Evolutionary conservation across 257 asterid species (phyloP), one percentile per base, ranked within the genome.

Genomic region (Echites panduratus): DNA sequence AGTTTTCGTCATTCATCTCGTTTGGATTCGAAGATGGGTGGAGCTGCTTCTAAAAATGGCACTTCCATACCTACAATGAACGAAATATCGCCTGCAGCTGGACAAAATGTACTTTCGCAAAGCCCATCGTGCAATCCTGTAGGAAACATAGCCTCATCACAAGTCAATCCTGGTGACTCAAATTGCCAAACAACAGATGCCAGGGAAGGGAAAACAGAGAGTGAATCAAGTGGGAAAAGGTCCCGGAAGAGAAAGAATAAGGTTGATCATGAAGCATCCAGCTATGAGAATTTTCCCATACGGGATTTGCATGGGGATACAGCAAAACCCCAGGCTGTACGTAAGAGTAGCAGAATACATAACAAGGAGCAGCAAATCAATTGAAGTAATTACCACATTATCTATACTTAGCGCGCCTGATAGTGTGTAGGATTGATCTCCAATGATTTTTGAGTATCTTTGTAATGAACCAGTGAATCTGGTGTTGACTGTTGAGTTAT

Each of bases 1-100:
- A 86, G 95, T 79, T 81, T 38, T 74, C 79, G 86, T 75, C 96
- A 92, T 81, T 80, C 89, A 69, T 74, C 89, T 74, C 81, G 26
- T 49, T 64, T 78, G 77, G 79, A 76, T 59, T 64, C 88, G 73
- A 75, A 61, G 74, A 73, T 70, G 56, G 71, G 70, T 61, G 64
- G 52, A 70, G 68, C 35, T 57, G 41, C 66, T 50, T 53, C 67
- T 0, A 24, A 43, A 29, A 70, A 71, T 48, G 75, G 75, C 49
- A 43, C 74, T 45, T 68, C 80, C 70, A 47, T 56, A 12, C 72
- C 71, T 27, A 49, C 66, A 45, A 63, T 80, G 32, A 71, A 67
- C 27, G 87, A 77, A 77, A 83, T 72, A 50, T 79, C 73, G 29
- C 82, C 84, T 38, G 82, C 72, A 73, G 75, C 82, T 74, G 82